Conservation (phyloP, 2,329 filamentous ascomycete species). For the Hypocreales sp. region DNA sequence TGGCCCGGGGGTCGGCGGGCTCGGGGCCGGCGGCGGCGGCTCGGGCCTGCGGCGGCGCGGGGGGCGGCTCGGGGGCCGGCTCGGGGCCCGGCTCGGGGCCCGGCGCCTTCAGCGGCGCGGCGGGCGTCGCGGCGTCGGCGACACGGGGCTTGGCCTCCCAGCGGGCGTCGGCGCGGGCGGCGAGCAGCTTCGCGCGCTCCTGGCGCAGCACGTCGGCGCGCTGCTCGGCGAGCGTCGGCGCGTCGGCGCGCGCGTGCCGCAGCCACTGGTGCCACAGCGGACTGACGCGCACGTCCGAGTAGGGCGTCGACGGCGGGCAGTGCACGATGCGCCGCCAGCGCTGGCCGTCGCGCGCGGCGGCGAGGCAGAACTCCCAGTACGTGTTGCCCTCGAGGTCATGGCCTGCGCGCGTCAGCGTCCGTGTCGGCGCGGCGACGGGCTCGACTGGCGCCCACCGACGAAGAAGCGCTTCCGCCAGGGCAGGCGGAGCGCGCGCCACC, state of each 20-base stretch:
- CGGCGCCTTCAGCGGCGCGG: constrained; percentile 2
- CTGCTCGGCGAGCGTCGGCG: constrained; percentile 44
- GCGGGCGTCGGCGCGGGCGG: constrained; percentile 44
- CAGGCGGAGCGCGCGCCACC: constrained; percentile 45
- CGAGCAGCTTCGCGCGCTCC: constrained; percentile 36
- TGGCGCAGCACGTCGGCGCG: constrained; percentile 34
- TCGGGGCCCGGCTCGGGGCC: constrained; percentile 3
- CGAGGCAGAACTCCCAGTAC: constrained; percentile 51
- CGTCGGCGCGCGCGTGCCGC: constrained; percentile 37
- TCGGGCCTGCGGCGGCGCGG: constrained; percentile 2
- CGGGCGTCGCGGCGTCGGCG: constrained; percentile 20
- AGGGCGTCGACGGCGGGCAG: constrained; percentile 37
- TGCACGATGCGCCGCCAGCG: constrained; percentile 48
- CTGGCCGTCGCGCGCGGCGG: constrained; percentile 15
- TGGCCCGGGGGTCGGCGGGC: constrained; percentile 40
- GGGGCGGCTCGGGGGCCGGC: constrained; percentile 5
- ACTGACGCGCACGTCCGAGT: constrained; percentile 38
- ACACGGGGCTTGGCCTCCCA: constrained; percentile 45
- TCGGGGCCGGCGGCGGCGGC: constrained; percentile 3
- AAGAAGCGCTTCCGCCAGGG: constrained; percentile 51
- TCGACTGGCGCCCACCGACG: constrained; percentile 30
- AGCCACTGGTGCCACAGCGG: constrained; percentile 58
- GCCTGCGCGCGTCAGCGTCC: constrained; percentile 22
- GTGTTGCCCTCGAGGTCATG: constrained; percentile 51
- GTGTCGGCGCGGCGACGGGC: too few species aligned